These are phyloP conservation scores for Aspergillus pseudonomiae DNA, from an alignment of 2,329 filamentous ascomycete genomes.

Conservation along the genomic window DNA sequence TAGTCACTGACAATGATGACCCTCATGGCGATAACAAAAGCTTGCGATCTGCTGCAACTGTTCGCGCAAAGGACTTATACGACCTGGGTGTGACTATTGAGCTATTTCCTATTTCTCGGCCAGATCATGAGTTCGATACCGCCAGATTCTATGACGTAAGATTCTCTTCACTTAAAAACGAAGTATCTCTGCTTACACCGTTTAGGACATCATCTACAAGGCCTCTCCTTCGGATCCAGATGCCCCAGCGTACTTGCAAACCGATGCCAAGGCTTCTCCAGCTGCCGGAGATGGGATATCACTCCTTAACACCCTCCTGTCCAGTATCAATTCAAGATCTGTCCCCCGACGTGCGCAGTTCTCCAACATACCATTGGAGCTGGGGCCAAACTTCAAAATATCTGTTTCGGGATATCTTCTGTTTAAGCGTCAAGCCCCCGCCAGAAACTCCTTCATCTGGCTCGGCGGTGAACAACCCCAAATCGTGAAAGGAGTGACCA, in stretches of 20 bases:
- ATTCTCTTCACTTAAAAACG: neutral
- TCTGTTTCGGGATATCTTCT: constrained; percentile 93
- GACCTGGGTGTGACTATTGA: constrained; percentile 91
- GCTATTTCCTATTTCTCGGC: constrained; percentile 81
- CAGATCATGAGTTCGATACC: constrained; percentile 74
- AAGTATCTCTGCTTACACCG: constrained; percentile 23
- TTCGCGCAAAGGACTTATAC: constrained; percentile 91
- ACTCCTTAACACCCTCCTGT: constrained; percentile 76
- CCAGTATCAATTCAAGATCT: constrained; percentile 88
- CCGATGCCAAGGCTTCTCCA: constrained; percentile 56
- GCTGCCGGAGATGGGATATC: constrained; percentile 76
- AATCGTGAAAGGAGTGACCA: constrained; percentile 74
- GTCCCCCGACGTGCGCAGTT: constrained; percentile 84
- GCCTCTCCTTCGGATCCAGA: constrained; percentile 70
- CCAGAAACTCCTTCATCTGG: constrained; percentile 84
- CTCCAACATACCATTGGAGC: constrained; percentile 81
- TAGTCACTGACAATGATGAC: constrained; percentile 92
- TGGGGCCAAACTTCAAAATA: constrained; percentile 81
- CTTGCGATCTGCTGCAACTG: constrained; percentile 74
- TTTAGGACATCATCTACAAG: constrained; percentile 86
- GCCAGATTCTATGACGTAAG: constrained; percentile 86
- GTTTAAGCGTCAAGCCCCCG: constrained; percentile 79
- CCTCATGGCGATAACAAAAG: constrained; percentile 75
- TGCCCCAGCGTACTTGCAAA: constrained; percentile 59
- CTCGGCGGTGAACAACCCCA: constrained; percentile 82